phyloP scores from a whole-genome alignment of 2,329 filamentous ascomycete genomes.

The Hypoxylon sp. region DNA sequence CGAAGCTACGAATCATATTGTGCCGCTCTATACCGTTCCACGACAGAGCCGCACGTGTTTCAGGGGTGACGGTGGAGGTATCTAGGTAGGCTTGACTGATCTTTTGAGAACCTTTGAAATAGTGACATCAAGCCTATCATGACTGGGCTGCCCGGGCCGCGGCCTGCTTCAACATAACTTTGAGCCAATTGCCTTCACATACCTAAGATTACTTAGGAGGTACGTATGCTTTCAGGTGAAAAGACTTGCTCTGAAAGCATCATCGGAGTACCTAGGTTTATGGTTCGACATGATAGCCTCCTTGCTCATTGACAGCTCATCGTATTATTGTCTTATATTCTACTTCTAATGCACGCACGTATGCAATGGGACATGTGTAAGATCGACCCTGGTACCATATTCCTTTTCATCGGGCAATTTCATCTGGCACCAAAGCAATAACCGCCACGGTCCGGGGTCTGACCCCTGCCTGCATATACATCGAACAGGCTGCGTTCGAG shows the following conservation, averaged over 20 bases:
- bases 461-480: conserved; percentile 48
- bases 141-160: not conserved
- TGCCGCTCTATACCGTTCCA: not conserved
- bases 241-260: too few relatives aligned
- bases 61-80: too few relatives aligned
- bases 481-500: conserved; percentile 13
- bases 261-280: too few relatives aligned
- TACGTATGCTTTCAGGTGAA: too few relatives aligned
- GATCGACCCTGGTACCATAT: conserved; percentile 53
- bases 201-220: too few relatives aligned
- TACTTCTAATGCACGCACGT: conserved; percentile 42
- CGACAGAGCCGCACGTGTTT: not conserved
- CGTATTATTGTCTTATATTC: not conserved
- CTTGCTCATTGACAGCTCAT: not conserved
- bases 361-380: conserved; percentile 55
- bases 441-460: conserved; percentile 55
- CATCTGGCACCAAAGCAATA: conserved; percentile 58
- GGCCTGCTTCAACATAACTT: too few relatives aligned
- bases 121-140: not conserved
- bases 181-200: too few relatives aligned
- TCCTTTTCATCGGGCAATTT: conserved; percentile 61
- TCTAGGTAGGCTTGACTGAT: not conserved
- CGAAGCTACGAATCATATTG: not conserved
- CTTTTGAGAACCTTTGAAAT: conserved; percentile 1
- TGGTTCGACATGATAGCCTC: not conserved